Conservation (phyloP, 495 filamentous ascomycete genomes). For the Neurospora pannonica region DNA sequence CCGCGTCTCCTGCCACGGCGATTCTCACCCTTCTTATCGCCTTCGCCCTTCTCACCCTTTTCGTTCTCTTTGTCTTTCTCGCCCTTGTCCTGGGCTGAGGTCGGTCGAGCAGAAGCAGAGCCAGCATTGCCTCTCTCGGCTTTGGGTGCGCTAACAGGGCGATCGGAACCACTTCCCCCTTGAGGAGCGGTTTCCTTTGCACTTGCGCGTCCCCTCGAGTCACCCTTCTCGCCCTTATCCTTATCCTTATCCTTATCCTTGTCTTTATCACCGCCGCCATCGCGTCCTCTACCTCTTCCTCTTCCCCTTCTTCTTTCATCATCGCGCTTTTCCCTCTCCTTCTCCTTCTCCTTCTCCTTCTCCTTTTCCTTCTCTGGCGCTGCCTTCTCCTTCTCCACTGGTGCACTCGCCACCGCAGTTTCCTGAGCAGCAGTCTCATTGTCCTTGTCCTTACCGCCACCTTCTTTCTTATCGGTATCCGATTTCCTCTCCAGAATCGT, state of each 20-base stretch:
- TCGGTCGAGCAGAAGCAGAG: not conserved
- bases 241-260: conserved; percentile 5
- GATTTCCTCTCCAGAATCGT: conserved; percentile 79
- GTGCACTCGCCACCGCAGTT: not conserved
- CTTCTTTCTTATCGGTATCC: conserved; percentile 21
- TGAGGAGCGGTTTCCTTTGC: not conserved
- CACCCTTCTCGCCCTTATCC: conserved; percentile 6
- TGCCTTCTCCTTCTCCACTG: not conserved
- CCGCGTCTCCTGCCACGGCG: conserved; percentile 15
- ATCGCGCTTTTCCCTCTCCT: conserved; percentile 4
- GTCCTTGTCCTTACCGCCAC: conserved; percentile 1
- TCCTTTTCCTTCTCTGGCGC: conserved; percentile 4
- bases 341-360: conserved; percentile 9
- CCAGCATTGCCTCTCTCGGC: not conserved
- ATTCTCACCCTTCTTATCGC: conserved; percentile 3
- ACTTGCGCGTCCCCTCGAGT: conserved; percentile 1
- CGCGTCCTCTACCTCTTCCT: conserved; percentile 12
- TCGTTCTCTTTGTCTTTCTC: not conserved
- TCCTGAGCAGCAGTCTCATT: not conserved
- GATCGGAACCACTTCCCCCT: not conserved
- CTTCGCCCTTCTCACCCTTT: not conserved
- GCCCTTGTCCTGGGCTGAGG: not conserved
- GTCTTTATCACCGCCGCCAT: conserved; percentile 6
- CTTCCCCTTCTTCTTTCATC: conserved; percentile 8
- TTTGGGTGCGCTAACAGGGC: not conserved